phyloP scores from a whole-genome alignment of 1,284 basidiomycete species.

The Wallemia hederae region DNA sequence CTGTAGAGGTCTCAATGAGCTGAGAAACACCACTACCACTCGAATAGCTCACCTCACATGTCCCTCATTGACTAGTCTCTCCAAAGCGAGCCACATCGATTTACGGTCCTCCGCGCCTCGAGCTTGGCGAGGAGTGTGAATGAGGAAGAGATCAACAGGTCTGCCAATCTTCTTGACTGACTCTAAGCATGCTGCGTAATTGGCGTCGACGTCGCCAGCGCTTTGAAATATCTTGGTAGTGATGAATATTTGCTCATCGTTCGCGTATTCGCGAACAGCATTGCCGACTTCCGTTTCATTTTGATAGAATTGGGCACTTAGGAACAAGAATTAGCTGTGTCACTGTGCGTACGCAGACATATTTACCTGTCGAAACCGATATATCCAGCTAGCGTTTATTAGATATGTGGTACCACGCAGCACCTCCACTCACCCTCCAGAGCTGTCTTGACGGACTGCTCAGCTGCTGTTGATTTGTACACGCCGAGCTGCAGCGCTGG shows the following conservation, averaged over 20 bases:
- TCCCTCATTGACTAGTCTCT: conserved; percentile 35
- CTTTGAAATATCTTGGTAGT: conserved; percentile 31
- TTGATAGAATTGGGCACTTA: conserved; percentile 39
- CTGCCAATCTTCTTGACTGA: conserved; percentile 15
- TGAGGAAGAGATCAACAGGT: conserved; percentile 38
- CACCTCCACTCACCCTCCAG: too few relatives aligned
- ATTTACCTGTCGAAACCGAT: conserved; percentile 9
- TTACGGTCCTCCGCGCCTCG: conserved; percentile 12
- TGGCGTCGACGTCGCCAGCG: conserved; percentile 28
- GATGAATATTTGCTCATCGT: conserved; percentile 9
- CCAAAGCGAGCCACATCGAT: conserved; percentile 31
- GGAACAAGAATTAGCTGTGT: conserved; percentile 16
- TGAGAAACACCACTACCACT: too few relatives aligned
- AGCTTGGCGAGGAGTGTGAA: conserved; percentile 39
- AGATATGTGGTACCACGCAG: too few relatives aligned
- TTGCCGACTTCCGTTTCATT: conserved; percentile 34
- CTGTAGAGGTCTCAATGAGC: conserved; percentile 15
- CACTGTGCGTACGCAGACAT: conserved; percentile 3
- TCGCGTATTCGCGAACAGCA: conserved; percentile 13
- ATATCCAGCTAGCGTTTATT: background rate
- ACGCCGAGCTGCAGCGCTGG: background rate
- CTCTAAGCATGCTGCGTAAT: conserved; percentile 26
- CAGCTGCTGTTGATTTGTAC: background rate
- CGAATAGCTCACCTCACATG: too few relatives aligned
- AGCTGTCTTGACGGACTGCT: background rate